phyloP scores from a whole-genome alignment of 495 filamentous ascomycete species.

The Jackrogersella minutella region DNA sequence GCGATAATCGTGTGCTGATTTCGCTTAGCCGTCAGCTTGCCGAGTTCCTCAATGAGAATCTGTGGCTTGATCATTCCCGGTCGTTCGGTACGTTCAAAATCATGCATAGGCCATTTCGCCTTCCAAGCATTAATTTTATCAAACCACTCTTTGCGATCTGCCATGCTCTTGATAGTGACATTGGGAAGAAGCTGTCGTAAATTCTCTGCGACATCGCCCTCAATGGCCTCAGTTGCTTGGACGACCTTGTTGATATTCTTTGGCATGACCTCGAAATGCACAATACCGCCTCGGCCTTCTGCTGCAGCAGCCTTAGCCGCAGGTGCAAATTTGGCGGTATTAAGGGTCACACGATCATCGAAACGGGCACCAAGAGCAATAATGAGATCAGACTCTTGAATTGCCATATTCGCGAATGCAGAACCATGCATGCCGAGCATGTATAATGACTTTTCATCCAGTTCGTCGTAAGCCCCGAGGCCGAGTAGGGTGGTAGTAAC shows the following conservation, averaged over 20 bases:
- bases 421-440: constrained; percentile 88
- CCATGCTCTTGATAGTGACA: constrained; percentile 62
- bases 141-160: constrained; percentile 83
- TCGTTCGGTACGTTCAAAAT: constrained; percentile 73
- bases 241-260: constrained; percentile 92
- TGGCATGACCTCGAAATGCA: constrained; percentile 84
- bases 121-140: constrained; percentile 90
- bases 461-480: constrained; percentile 78
- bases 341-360: constrained; percentile 78
- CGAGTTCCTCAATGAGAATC: constrained; percentile 81
- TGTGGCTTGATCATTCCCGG: constrained; percentile 88
- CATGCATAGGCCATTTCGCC: constrained; percentile 75
- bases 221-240: constrained; percentile 81
- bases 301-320: constrained; percentile 69
- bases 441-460: constrained; percentile 78
- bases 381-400: constrained; percentile 81
- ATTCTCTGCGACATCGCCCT: constrained; percentile 76
- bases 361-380: constrained; percentile 79
- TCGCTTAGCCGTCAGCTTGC: constrained; percentile 71
- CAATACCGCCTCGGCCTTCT: constrained; percentile 77
- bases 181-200: constrained; percentile 76
- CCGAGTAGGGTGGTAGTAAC: constrained; percentile 83
- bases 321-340: constrained; percentile 72
- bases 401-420: constrained; percentile 80
- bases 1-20: constrained; percentile 85